These are phyloP conservation scores for Aphanomyces euteiches DNA, from an alignment of 352 stramenopile species.

Conservation along the genomic window DNA sequence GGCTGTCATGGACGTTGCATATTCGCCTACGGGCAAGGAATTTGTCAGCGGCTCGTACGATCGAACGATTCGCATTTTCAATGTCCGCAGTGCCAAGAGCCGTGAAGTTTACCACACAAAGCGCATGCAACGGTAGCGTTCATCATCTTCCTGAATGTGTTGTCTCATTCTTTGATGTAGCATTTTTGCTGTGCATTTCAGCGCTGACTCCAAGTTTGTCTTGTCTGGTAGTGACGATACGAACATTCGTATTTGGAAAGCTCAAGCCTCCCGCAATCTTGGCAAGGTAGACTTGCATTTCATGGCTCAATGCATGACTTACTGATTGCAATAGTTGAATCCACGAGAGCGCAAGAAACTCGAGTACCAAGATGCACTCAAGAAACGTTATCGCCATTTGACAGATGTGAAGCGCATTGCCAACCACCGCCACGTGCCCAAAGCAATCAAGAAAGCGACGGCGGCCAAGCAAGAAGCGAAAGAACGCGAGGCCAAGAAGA, in stretches of 20 bases:
- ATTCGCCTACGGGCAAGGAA: conserved; percentile 96
- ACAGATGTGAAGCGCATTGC: conserved; percentile 93
- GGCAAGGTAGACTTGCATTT: conserved; percentile 71
- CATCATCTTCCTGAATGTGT: conserved; percentile 10
- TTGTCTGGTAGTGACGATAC: conserved; percentile 98
- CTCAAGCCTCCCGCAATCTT: conserved; percentile 91
- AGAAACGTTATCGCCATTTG: conserved; percentile 92
- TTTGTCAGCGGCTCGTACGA: conserved; percentile 99
- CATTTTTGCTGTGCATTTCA: conserved; percentile 86
- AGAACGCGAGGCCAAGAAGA: conserved; percentile 83
- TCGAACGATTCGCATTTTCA: conserved; percentile 98
- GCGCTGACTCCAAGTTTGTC: conserved; percentile 91
- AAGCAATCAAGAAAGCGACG: conserved; percentile 97
- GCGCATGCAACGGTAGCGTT: conserved; percentile 94
- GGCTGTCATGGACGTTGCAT: conserved; percentile 97
- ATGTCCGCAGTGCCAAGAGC: conserved; percentile 74
- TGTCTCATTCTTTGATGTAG: conserved; percentile 3
- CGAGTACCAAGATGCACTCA: conserved; percentile 96
- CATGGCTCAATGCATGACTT: background rate
- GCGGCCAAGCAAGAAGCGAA: conserved; percentile 79
- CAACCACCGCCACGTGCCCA: conserved; percentile 94
- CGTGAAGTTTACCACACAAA: conserved; percentile 97
- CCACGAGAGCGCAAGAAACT: conserved; percentile 87
- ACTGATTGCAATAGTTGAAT: conserved; percentile 38
- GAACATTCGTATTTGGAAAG: conserved; percentile 99